Conservation (phyloP, 2,329 filamentous ascomycete genomes). For the Colletotrichum sansevieriae region DNA sequence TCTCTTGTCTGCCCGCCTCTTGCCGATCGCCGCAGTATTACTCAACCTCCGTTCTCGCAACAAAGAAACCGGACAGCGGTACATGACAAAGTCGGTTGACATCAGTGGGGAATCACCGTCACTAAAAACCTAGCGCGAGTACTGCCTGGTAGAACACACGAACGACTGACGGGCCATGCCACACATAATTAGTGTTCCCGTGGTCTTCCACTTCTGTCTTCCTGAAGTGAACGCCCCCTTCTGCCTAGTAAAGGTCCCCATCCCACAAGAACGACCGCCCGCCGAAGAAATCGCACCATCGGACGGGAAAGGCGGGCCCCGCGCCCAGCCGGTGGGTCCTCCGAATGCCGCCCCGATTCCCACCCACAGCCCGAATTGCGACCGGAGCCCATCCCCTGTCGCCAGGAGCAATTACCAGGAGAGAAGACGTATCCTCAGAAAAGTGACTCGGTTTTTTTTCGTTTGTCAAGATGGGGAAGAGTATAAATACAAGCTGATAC, state of each 20-base stretch:
- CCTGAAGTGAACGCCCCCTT: constrained; percentile 2
- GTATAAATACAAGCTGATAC: constrained; percentile 24
- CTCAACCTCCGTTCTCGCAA: constrained; percentile 21
- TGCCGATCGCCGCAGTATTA: not conserved
- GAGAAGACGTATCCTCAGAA: not conserved
- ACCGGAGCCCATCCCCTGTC: constrained; percentile 31
- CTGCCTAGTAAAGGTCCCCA: not conserved
- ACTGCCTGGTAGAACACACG: too few relatives aligned
- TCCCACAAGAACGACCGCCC: not conserved
- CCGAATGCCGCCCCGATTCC: constrained; percentile 39
- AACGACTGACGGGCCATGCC: too few relatives aligned
- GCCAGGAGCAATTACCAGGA: constrained; percentile 2
- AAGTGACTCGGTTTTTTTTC: constrained; percentile 1
- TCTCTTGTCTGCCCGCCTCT: not conserved
- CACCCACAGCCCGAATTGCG: constrained; percentile 30
- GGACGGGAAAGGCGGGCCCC: constrained; percentile 34
- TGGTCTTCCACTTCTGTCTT: constrained; percentile 4
- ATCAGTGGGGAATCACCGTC: constrained; percentile 19
- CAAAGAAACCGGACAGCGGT: not conserved
- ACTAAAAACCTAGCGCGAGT: not conserved
- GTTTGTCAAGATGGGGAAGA: not conserved
- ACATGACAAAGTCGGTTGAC: not conserved
- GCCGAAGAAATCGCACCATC: constrained; percentile 25
- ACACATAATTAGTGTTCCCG: not conserved
- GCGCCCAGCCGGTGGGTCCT: constrained; percentile 19